Conservation (phyloP, 176 grass and related monocot species). For the Raddia distichophylla region DNA sequence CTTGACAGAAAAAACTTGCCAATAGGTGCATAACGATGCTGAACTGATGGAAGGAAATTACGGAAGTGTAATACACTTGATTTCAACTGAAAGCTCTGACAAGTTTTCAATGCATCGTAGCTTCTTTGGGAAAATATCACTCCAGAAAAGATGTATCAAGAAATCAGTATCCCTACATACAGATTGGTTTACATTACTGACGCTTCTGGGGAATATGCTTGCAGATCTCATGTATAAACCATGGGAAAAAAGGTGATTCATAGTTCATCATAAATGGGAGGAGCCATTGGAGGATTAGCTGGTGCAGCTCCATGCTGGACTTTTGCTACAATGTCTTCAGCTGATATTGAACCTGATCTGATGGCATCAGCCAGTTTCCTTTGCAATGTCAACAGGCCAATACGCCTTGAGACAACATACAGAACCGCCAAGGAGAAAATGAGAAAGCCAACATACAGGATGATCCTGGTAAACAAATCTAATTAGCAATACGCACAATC, state of each 20-base stretch:
- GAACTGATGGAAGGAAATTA: neutral
- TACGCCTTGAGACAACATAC: slow-evolving; percentile 66
- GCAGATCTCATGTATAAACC: slow-evolving; percentile 1
- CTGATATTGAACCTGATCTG: slow-evolving; percentile 66
- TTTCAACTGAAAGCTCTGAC: neutral
- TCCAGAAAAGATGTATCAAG: neutral
- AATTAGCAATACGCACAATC: neutral
- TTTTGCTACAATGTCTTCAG: slow-evolving; percentile 50
- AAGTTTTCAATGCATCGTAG: neutral
- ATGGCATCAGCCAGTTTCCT: slow-evolving; percentile 79
- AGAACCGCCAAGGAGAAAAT: slow-evolving; percentile 70
- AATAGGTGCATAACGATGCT: neutral
- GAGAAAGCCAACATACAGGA: slow-evolving; percentile 66
- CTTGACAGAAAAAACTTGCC: neutral
- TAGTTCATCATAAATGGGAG: slow-evolving; percentile 67
- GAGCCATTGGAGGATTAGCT: slow-evolving; percentile 11
- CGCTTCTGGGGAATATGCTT: neutral
- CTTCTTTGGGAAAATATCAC: neutral
- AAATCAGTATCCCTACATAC: neutral
- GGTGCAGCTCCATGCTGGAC: slow-evolving; percentile 34
- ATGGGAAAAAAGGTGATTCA: slow-evolving; percentile 33
- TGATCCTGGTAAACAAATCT: slow-evolving; percentile 60
- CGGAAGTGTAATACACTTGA: neutral
- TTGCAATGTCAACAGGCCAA: slow-evolving; percentile 72
- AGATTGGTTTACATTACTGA: neutral